These are phyloP conservation scores for Pelargonium australe DNA, from an alignment of 441 rosid species.

Conservation along the genomic window DNA sequence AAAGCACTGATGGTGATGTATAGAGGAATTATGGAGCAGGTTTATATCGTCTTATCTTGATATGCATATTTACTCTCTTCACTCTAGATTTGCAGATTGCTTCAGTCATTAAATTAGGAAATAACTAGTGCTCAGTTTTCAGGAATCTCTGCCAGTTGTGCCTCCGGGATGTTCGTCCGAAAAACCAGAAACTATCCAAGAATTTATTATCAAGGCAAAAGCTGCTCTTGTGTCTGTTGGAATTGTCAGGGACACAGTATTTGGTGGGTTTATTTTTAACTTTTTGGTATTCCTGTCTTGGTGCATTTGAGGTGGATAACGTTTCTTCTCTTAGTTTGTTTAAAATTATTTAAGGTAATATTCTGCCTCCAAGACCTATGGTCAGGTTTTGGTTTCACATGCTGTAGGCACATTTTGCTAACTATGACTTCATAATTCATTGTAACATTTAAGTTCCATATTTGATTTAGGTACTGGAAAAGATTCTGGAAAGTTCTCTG, in stretches of 20 bases:
- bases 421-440: background rate
- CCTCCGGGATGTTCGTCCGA: slow-evolving; percentile 94
- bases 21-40: slow-evolving; percentile 98
- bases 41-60: slow-evolving; percentile 21
- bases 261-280: slow-evolving; percentile 43
- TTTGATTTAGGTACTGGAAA: slow-evolving; percentile 66
- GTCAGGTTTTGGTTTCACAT: slow-evolving; percentile 9
- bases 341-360: background rate
- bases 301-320: background rate
- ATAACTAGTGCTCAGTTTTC: slow-evolving; percentile 36
- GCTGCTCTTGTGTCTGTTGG: slow-evolving; percentile 99
- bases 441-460: slow-evolving; percentile 8
- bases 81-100: slow-evolving; percentile 4
- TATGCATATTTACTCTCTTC: slow-evolving; percentile 13
- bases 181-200: slow-evolving; percentile 73
- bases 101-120: slow-evolving; percentile 12
- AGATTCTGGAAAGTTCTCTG: slow-evolving; percentile 69
- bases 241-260: slow-evolving; percentile 83
- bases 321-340: background rate
- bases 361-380: background rate
- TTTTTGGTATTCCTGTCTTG: slow-evolving; percentile 6
- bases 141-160: slow-evolving; percentile 87
- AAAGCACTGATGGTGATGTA: slow-evolving; percentile 91
- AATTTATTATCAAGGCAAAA: slow-evolving; percentile 76
- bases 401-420: slow-evolving; percentile 6